phyloP scores from a whole-genome alignment of 331 rosid genomes.

The Pyrus hybrid region DNA sequence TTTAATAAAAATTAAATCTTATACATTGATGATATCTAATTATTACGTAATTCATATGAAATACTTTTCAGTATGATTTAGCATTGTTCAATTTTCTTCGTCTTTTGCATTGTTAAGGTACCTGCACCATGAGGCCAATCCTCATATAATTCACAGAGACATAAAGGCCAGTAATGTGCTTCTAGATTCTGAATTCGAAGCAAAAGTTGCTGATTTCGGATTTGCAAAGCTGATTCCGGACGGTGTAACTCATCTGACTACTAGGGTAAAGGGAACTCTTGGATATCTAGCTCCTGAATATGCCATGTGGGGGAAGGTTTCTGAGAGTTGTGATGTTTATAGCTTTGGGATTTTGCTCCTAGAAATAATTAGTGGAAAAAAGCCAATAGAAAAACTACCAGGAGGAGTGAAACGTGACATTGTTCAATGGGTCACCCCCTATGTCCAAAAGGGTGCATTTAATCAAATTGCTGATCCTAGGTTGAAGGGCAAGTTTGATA shows the following conservation, averaged over 20 bases:
- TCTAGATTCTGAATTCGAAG: conserved; percentile 43
- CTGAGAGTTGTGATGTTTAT: conserved; percentile 82
- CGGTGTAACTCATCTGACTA: conserved; percentile 72
- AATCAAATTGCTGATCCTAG: conserved; percentile 56
- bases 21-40: neutral
- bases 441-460: conserved; percentile 43
- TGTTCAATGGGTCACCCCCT: conserved; percentile 78
- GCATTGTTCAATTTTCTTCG: neutral
- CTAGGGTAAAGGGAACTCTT: conserved; percentile 83
- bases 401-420: conserved; percentile 80
- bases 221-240: conserved; percentile 79
- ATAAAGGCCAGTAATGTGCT: conserved; percentile 90
- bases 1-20: neutral
- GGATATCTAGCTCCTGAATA: conserved; percentile 93
- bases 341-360: conserved; percentile 79
- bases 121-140: conserved; percentile 61
- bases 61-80: neutral
- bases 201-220: conserved; percentile 82
- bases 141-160: conserved; percentile 77
- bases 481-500: conserved; percentile 48
- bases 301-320: conserved; percentile 93
- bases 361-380: conserved; percentile 62
- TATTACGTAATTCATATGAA: neutral
- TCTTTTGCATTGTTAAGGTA: conserved; percentile 33
- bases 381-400: conserved; percentile 72